Evolutionary conservation across 2,329 filamentous ascomycete genomes (phyloP), one percentile per base, ranked within the genome.

Genomic region (Ascochyta fabae): DNA sequence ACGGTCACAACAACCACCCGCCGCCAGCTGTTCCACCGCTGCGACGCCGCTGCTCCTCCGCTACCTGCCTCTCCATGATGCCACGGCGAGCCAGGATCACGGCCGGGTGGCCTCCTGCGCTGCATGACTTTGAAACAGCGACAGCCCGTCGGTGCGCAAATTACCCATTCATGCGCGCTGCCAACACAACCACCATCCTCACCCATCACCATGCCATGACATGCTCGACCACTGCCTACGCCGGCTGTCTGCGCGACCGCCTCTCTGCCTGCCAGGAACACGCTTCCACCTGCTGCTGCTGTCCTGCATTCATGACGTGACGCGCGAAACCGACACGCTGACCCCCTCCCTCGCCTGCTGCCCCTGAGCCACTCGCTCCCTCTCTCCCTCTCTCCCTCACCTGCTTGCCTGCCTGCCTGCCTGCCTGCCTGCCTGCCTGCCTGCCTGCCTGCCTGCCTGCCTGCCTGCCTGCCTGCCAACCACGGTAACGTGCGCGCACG

Each of bases 71-170:
- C 51, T 39, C 45, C 51, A 22, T 54, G 39, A 22, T 54, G 39
- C 26, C 33, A 40, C 40, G 29, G 35, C 43, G 38, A 23, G 42
- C 50, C 38, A 44, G 51, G n/a, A 44, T 34, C 33, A 16, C 24
- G 50, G 4, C 53, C 24, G 24, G 24, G 24, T 26, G 5, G 24
- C 24, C 24, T 26, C 6, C 8, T 38, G 42, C 41, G 46, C 46
- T 55, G 41, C 46, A 23, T 24, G 41, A 46, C n/a, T 41, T 6
- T 56, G 53, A 56, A 51, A 56, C 53, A 51, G 47, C 53, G 53
- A 56, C 53, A 47, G 42, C 53, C 47, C 34, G 47, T 56, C 53
- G 43, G 53, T 56, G 53, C 47, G 53, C 46, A 50, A 50, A 50
- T 50, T 56, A n/a, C 7, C 41, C 39, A 26, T 56, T 56, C 47